Evolutionary conservation across 1,284 basidiomycete species (phyloP), one percentile per base, ranked within the genome.

Genomic region (Cystobasidiaceae sp.): DNA sequence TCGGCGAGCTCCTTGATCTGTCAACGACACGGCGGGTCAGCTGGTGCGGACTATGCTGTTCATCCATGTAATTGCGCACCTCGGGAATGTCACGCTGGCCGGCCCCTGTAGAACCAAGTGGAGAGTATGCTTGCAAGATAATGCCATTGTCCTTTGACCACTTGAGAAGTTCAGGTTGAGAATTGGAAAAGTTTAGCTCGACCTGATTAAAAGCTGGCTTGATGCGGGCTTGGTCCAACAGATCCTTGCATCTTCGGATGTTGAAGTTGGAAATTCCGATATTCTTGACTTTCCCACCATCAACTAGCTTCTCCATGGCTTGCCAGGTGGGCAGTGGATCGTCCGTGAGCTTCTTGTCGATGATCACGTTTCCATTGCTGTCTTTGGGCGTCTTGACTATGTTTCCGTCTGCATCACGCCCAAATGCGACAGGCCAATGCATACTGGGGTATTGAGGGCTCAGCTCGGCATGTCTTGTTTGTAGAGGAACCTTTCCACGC

Each of bases 151-250:
- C 78, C 73, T 83, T 82, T 74, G 88, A 81, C 64, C 64, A 66
- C 21, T 52, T 28, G 21, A 65, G 44, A 27, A 93, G 81, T 71
- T 90, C 87, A 0, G 86, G 85, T 76, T 93, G 90, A 21, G 90
- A 87, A 75, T 86, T 85, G 81, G 84, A 88, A 76, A 83, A 87
- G 77, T 82, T 90, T 32, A 92, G 82, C 74, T 93, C 91, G 57
- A 93, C 86, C 75, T 92, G 86, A 73, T 89, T 87, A 66, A 89
- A 83, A 30, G 86, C 89, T 34, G 81, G 81, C 71, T 79, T 76
- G 74, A 80, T 78, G 69, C 75, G 78, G 61, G 76, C 68, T 51
- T 52, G 46, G n/a, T 15, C 34, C 19, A 34, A 45, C 8, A 34
- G n/a, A n/a, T 87, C 86, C 50, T 91, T 86, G 25, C 86, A 80